phyloP scores from a whole-genome alignment of 176 grass and related monocot genomes.

The maize (Zea mays) region Zm-B73-REFERENCE-NAM-5.0 NC_050099.1:1837501-1838000 shows the following conservation, averaged over 20 bases:
- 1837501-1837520: not conserved
- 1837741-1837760: not conserved
- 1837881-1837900: slow-evolving; percentile 39
- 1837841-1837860: slow-evolving; percentile 37
- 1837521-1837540: slow-evolving; percentile 13
- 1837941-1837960: slow-evolving; percentile 42
- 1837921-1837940: slow-evolving; percentile 37
- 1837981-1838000: slow-evolving; percentile 71
- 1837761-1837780: slow-evolving; percentile 71
- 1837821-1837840: slow-evolving; percentile 25
- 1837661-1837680: not conserved
- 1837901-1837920: slow-evolving; percentile 34
- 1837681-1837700: not conserved
- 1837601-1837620: not conserved
- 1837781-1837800: slow-evolving; percentile 51
- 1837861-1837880: slow-evolving; percentile 38
- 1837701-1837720: not conserved
- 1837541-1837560: slow-evolving; percentile 26
- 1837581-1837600: slow-evolving; percentile 8
- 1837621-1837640: not conserved
- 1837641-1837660: slow-evolving; percentile 10
- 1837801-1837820: slow-evolving; percentile 40
- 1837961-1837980: slow-evolving; percentile 52
- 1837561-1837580: not conserved
- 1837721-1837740: not conserved